A percentile compares a stretch with the other conserved stretches of the same genome.
These are phyloP conservation scores for Mycena leptocephala DNA, from an alignment of 768 basidiomycete genomes.

Conservation along the genomic window DNA sequence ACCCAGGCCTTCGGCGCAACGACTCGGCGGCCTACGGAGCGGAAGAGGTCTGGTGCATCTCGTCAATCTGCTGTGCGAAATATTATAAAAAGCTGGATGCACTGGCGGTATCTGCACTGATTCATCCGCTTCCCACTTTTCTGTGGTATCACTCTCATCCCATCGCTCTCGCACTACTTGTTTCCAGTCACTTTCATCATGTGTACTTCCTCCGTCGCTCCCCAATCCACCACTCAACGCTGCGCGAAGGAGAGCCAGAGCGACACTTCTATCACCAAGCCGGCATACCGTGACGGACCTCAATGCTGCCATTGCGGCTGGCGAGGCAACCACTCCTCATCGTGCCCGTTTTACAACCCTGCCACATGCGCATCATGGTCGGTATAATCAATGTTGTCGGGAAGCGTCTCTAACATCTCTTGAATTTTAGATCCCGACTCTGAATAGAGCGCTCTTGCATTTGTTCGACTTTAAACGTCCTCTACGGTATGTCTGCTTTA, in stretches of 20 bases:
- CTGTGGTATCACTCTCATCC: not conserved
- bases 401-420: not conserved
- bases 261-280: not conserved
- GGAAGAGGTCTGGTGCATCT: not conserved
- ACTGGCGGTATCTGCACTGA: not conserved
- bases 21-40: not conserved
- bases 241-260: not conserved
- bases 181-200: not conserved
- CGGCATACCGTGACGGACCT: slow-evolving; percentile 22
- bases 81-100: not conserved
- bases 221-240: slow-evolving; percentile 1
- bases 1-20: not conserved
- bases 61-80: not conserved
- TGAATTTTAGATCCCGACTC: not conserved
- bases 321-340: slow-evolving; percentile 24
- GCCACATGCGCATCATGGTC: slow-evolving; percentile 17
- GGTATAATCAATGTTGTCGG: not conserved
- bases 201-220: slow-evolving; percentile 10
- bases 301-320: slow-evolving; percentile 34
- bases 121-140: not conserved
- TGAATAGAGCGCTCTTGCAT: not conserved
- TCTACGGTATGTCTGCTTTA: not conserved
- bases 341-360: slow-evolving; percentile 30
- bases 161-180: not conserved
- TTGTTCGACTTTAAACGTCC: not conserved